These are phyloP conservation scores for Eutrema salsugineum DNA, from an alignment of 441 rosid genomes.

Conservation along the genomic window DNA sequence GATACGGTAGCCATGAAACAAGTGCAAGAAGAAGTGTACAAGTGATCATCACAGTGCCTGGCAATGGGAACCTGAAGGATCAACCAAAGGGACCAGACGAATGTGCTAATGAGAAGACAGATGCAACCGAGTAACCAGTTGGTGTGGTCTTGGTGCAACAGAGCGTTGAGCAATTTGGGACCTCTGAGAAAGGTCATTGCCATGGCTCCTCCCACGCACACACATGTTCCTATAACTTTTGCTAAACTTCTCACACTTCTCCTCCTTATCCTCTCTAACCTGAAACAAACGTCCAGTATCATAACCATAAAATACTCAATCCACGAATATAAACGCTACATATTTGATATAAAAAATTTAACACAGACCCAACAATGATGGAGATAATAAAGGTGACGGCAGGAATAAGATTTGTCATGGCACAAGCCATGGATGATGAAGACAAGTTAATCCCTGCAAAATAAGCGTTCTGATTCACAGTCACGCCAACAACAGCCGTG, in stretches of 20 bases:
- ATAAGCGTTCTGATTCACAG: slow-evolving; percentile 49
- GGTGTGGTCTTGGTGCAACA: slow-evolving; percentile 21
- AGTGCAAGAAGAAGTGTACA: slow-evolving; percentile 53
- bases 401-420: slow-evolving; percentile 53
- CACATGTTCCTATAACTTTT: slow-evolving; percentile 52
- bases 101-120: slow-evolving; percentile 40
- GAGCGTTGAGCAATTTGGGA: slow-evolving; percentile 43
- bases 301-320: background rate
- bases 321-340: background rate
- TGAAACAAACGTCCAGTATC: slow-evolving; percentile 16
- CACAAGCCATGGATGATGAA: slow-evolving; percentile 52
- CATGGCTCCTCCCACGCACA: slow-evolving; percentile 71
- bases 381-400: slow-evolving; percentile 63
- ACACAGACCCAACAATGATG: slow-evolving; percentile 38
- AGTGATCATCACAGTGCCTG: slow-evolving; percentile 45
- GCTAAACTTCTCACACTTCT: slow-evolving; percentile 55
- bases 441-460: slow-evolving; percentile 55
- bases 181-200: slow-evolving; percentile 63
- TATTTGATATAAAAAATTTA: background rate
- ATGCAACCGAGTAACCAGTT: slow-evolving; percentile 56
- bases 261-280: slow-evolving; percentile 51
- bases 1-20: slow-evolving; percentile 58
- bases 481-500: slow-evolving; percentile 52
- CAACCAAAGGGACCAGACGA: slow-evolving; percentile 62
- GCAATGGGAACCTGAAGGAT: slow-evolving; percentile 59